Evolutionary conservation across 2,329 filamentous ascomycete genomes (phyloP).

Genomic region (Hysterium pulicare): DNA sequence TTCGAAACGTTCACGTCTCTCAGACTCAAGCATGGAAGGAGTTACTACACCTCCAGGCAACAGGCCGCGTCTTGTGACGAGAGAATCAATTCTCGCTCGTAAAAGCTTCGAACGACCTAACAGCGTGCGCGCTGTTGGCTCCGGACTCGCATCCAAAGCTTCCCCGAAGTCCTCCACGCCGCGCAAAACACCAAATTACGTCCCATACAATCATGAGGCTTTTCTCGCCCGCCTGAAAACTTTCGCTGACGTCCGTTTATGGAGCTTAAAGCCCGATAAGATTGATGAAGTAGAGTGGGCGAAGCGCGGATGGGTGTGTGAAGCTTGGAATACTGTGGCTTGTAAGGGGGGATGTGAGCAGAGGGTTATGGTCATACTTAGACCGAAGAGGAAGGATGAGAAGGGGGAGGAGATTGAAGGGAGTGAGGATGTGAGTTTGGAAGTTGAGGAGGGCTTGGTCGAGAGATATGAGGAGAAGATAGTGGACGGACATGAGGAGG

Average conservation of each 20-base stretch:
- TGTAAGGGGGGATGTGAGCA: conserved; percentile 79
- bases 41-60: conserved; percentile 29
- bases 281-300: conserved; percentile 94
- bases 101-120: conserved; percentile 14
- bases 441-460: conserved; percentile 62
- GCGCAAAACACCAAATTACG: conserved; percentile 63
- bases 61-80: conserved; percentile 24
- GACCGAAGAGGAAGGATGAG: conserved; percentile 49
- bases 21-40: conserved; percentile 24
- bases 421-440: conserved; percentile 44
- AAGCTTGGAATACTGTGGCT: conserved; percentile 67
- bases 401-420: conserved; percentile 49
- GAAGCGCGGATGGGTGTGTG: conserved; percentile 86
- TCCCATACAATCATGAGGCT: conserved; percentile 78
- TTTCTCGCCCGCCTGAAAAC: conserved; percentile 79
- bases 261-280: conserved; percentile 85
- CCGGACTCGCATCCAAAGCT: conserved; percentile 22
- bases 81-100: conserved; percentile 14
- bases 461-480: conserved; percentile 73
- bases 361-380: conserved; percentile 76
- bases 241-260: conserved; percentile 86
- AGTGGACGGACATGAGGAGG: conserved; percentile 69
- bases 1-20: conserved; percentile 33
- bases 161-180: conserved; percentile 19
- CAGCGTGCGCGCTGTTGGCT: conserved; percentile 31